These are phyloP conservation scores for Elongisporangium anandrum DNA, from an alignment of 352 stramenopile species.

Conservation along the genomic window DNA sequence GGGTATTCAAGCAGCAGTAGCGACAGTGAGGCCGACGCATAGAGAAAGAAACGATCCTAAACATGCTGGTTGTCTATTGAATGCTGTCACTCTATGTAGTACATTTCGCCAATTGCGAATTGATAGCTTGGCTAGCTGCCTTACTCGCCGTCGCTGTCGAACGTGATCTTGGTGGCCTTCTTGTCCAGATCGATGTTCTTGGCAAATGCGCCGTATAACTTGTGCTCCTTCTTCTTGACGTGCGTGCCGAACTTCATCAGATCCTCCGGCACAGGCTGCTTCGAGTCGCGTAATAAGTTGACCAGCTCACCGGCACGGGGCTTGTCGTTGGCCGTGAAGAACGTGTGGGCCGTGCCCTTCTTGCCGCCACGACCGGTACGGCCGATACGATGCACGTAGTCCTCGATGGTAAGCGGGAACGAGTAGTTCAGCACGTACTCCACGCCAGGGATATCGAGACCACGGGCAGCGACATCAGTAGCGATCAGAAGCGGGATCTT, in stretches of 20 bases:
- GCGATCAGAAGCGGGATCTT: slow-evolving; percentile 93
- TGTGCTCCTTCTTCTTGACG: slow-evolving; percentile 99
- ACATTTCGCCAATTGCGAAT: slow-evolving; percentile 2
- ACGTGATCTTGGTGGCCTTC: slow-evolving; percentile 98
- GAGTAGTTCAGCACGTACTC: slow-evolving; percentile 98
- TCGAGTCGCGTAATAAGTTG: slow-evolving; percentile 93
- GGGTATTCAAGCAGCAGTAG: slow-evolving; percentile 58
- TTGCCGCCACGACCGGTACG: slow-evolving; percentile 93
- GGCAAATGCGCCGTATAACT: slow-evolving; percentile 97
- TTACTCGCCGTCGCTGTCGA: slow-evolving; percentile 81
- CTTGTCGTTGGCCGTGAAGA: slow-evolving; percentile 98
- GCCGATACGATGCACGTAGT: slow-evolving; percentile 96
- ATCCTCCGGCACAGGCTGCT: slow-evolving; percentile 91
- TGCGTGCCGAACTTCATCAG: slow-evolving; percentile 98
- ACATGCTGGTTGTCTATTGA: slow-evolving; percentile 1
- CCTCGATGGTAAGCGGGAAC: slow-evolving; percentile 97
- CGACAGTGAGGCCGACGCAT: slow-evolving; percentile 11
- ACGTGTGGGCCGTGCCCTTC: slow-evolving; percentile 95
- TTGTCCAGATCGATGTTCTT: slow-evolving; percentile 94
- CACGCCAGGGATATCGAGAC: slow-evolving; percentile 96
- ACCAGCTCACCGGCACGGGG: slow-evolving; percentile 94
- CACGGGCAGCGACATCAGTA: slow-evolving; percentile 96
- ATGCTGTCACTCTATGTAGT: not conserved
- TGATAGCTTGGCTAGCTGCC: no score
- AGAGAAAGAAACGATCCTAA: not conserved